These are phyloP conservation scores for Grosmannia clavigera DNA, from an alignment of 2,329 filamentous ascomycete species.

Conservation along the genomic window DNA sequence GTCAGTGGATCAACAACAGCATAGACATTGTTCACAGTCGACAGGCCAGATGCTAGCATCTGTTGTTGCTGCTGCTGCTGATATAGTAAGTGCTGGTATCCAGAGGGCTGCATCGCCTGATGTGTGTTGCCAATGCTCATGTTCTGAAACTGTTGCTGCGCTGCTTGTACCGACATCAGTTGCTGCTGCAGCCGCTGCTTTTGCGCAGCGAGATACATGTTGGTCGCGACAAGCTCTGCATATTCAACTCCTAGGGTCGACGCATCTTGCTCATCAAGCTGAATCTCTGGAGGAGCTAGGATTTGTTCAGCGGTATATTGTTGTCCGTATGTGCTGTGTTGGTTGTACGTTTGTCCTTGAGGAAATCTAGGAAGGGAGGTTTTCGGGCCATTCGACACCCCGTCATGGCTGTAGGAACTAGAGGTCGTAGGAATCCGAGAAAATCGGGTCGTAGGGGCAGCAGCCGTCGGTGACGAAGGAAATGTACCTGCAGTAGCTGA, in stretches of 20 bases:
- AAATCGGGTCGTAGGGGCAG: slow-evolving; percentile 25
- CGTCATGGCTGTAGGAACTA: slow-evolving; percentile 33
- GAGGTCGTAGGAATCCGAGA: slow-evolving; percentile 28
- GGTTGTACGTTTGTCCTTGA: slow-evolving; percentile 15
- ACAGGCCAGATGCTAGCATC: slow-evolving; percentile 38
- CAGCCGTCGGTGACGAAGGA: slow-evolving; percentile 28
- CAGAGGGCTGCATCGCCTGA: slow-evolving; percentile 37
- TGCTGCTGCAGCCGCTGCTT: slow-evolving; percentile 94
- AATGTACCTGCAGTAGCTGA: slow-evolving; percentile 61
- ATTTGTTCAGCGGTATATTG: slow-evolving; percentile 80
- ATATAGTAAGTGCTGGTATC: slow-evolving; percentile 45
- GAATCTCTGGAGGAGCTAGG: slow-evolving; percentile 68
- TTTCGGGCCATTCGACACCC: slow-evolving; percentile 38
- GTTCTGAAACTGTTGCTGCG: slow-evolving; percentile 70
- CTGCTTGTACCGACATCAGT: slow-evolving; percentile 69
- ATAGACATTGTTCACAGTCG: slow-evolving; percentile 63
- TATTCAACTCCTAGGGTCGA: slow-evolving; percentile 78
- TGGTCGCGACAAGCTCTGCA: slow-evolving; percentile 80
- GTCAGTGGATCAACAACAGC: slow-evolving; percentile 77
- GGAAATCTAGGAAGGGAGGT: slow-evolving; percentile 38
- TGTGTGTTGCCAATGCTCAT: slow-evolving; percentile 55
- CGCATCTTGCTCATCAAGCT: slow-evolving; percentile 56
- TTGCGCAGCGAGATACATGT: slow-evolving; percentile 84
- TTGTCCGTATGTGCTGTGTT: slow-evolving; percentile 19
- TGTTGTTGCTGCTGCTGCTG: slow-evolving; percentile 41